These are phyloP conservation scores for Alternaria ethzedia DNA, from an alignment of 2,329 filamentous ascomycete genomes.

Conservation along the genomic window DNA sequence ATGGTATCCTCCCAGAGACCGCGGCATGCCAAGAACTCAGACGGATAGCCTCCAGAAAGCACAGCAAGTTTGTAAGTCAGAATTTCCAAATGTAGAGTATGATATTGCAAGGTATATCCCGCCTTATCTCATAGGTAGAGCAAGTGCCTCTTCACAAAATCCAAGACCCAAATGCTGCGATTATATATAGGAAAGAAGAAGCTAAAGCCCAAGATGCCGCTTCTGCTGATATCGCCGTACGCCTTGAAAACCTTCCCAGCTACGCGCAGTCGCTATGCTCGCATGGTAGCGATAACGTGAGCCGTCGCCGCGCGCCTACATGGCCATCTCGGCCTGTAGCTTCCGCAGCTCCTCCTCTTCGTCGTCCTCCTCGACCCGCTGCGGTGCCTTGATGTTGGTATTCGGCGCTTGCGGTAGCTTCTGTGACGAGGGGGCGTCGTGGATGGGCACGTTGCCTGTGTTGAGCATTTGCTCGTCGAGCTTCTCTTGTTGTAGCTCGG, in stretches of 20 bases:
- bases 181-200: slow-evolving; percentile 13
- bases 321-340: slow-evolving; percentile 95
- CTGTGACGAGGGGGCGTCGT: slow-evolving; percentile 69
- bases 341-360: slow-evolving; percentile 94
- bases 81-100: slow-evolving; percentile 6
- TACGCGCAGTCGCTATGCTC: slow-evolving; percentile 1
- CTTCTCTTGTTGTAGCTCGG: slow-evolving; percentile 85
- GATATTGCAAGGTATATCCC: slow-evolving; percentile 24
- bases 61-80: background rate
- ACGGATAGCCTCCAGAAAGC: background rate
- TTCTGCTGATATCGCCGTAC: slow-evolving; percentile 27
- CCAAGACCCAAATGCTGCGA: slow-evolving; percentile 14
- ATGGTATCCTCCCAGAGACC: background rate
- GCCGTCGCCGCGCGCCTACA: slow-evolving; percentile 59
- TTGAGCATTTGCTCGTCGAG: slow-evolving; percentile 93
- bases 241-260: slow-evolving; percentile 14
- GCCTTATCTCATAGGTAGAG: background rate
- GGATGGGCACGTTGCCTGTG: slow-evolving; percentile 82
- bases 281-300: background rate
- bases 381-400: slow-evolving; percentile 58
- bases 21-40: background rate
- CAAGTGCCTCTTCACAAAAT: slow-evolving; percentile 6
- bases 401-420: slow-evolving; percentile 77
- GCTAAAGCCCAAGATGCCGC: slow-evolving; percentile 11
- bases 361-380: slow-evolving; percentile 75